Conservation (phyloP, 1,139 yeast species). For the Hyphopichia pseudoburtonii region DNA sequence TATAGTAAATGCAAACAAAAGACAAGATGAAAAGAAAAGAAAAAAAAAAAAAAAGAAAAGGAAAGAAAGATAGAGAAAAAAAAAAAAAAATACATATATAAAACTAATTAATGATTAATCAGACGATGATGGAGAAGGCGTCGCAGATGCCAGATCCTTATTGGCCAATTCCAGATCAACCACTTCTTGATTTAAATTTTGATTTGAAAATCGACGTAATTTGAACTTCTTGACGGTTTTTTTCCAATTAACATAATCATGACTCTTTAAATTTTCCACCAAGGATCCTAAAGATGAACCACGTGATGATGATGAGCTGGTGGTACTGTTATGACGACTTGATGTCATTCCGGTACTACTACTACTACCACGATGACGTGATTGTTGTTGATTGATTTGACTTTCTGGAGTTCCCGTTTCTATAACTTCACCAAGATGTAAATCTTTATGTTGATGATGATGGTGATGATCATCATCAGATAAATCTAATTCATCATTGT, state of each 20-base stretch:
- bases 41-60: too few species aligned
- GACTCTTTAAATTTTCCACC: slow-evolving; percentile 18
- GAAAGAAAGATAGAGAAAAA: too few species aligned
- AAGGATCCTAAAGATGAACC: slow-evolving; percentile 22
- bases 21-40: too few species aligned
- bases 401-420: neutral
- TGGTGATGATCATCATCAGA: neutral
- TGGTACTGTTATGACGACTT: slow-evolving; percentile 8
- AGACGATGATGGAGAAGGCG: too few species aligned
- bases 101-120: too few species aligned
- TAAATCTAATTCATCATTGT: neutral
- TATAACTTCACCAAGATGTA: neutral
- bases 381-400: slow-evolving; percentile 2
- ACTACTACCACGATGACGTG: neutral
- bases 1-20: too few species aligned
- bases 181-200: slow-evolving; percentile 6
- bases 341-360: neutral
- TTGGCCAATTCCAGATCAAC: too few species aligned
- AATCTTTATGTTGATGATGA: neutral
- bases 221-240: slow-evolving; percentile 27
- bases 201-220: slow-evolving; percentile 24
- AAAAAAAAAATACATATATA: too few species aligned
- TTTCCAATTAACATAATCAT: slow-evolving; percentile 21
- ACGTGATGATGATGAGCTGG: slow-evolving; percentile 15
- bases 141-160: too few species aligned